Percentiles rank a stretch among this genome's conserved stretches.
Evolutionary conservation across 768 basidiomycete genomes (phyloP).

Genomic region (Boletales sp.): DNA sequence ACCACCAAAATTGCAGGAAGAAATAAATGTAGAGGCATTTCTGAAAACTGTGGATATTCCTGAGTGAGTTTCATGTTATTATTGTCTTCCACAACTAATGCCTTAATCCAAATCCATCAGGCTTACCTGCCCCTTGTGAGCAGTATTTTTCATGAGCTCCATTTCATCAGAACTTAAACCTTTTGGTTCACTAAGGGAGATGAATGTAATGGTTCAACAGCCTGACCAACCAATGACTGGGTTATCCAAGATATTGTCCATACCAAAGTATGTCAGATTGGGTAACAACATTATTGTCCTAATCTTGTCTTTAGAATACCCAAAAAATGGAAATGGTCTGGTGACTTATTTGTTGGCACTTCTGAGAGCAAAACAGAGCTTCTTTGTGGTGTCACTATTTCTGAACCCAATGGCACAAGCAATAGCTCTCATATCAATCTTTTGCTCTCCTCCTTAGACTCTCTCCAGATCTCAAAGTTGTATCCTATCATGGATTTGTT

Average conservation of each 20-base stretch:
- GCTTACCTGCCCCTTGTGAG: constrained; percentile 26
- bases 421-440: constrained; percentile 50
- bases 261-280: constrained; percentile 25
- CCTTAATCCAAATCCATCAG: constrained; percentile 4
- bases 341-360: constrained; percentile 45
- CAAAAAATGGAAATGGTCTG: constrained; percentile 66
- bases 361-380: constrained; percentile 36
- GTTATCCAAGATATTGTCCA: constrained; percentile 11
- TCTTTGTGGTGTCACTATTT: constrained; percentile 48
- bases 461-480: constrained; percentile 44
- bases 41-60: constrained; percentile 24
- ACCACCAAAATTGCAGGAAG: constrained; percentile 16
- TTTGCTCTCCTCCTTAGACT: constrained; percentile 38
- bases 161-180: not conserved
- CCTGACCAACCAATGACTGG: constrained; percentile 3
- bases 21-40: constrained; percentile 25
- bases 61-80: constrained; percentile 13
- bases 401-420: constrained; percentile 40
- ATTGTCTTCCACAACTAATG: not conserved
- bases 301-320: constrained; percentile 39
- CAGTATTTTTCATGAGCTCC: not conserved
- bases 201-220: not conserved
- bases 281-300: not conserved
- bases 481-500: constrained; percentile 47
- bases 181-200: constrained; percentile 14